These are phyloP conservation scores for Metarhizium sp. DNA, from an alignment of 2,329 filamentous ascomycete genomes.

Conservation along the genomic window DNA sequence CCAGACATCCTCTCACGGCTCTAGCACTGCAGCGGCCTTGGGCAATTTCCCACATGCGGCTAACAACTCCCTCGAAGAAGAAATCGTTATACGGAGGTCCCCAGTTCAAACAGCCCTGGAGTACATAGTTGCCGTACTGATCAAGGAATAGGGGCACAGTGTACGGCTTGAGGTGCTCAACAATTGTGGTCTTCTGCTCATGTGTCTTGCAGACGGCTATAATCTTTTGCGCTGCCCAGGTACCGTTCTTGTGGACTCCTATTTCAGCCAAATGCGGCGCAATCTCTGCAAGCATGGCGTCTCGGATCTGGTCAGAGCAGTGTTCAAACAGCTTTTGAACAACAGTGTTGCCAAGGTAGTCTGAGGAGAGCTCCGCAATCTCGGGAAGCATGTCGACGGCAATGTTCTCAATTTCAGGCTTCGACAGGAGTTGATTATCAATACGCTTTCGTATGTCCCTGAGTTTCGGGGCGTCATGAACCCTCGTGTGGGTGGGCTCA, in stretches of 20 bases:
- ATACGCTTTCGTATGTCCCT: slow-evolving; percentile 96
- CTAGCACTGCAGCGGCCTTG: slow-evolving; percentile 91
- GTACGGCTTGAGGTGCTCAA: slow-evolving; percentile 75
- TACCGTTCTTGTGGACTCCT: slow-evolving; percentile 97
- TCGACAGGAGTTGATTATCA: slow-evolving; percentile 82
- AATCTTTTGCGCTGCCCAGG: slow-evolving; percentile 98
- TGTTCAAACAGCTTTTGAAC: slow-evolving; percentile 98
- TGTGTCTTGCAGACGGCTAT: slow-evolving; percentile 90
- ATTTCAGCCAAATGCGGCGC: slow-evolving; percentile 91
- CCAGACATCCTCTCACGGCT: slow-evolving; percentile 92
- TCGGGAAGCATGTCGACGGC: slow-evolving; percentile 93
- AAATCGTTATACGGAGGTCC: slow-evolving; percentile 84
- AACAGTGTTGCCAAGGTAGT: slow-evolving; percentile 98
- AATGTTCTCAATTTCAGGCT: slow-evolving; percentile 83
- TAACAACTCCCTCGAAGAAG: slow-evolving; percentile 96
- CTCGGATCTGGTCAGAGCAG: slow-evolving; percentile 82
- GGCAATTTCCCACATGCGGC: slow-evolving; percentile 83
- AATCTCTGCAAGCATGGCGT: slow-evolving; percentile 84
- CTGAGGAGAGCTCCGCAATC: slow-evolving; percentile 87
- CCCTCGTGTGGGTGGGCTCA: slow-evolving; percentile 78
- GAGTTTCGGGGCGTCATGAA: slow-evolving; percentile 89
- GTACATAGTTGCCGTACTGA: slow-evolving; percentile 96
- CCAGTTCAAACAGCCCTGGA: slow-evolving; percentile 93
- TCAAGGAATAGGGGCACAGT: slow-evolving; percentile 89
- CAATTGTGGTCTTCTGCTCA: slow-evolving; percentile 73